These are phyloP conservation scores for Candida tetrigidarum DNA, from an alignment of 1,139 yeast species.

Conservation along the genomic window DNA sequence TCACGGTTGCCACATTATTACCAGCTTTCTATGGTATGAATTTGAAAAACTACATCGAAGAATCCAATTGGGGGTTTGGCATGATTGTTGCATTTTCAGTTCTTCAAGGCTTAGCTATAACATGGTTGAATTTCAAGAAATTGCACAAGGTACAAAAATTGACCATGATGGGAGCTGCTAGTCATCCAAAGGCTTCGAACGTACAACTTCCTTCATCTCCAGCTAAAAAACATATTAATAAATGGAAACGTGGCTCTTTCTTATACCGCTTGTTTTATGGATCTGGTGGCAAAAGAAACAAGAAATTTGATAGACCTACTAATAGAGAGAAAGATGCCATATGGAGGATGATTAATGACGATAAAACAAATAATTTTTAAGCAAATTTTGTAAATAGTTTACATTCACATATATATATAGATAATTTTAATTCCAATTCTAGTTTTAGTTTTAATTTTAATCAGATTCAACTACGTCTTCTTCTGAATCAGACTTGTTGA, in stretches of 20 bases:
- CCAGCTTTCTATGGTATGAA: conserved; percentile 95
- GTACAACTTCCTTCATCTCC: not conserved
- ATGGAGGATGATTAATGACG: conserved; percentile 78
- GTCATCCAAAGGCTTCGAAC: conserved; percentile 5
- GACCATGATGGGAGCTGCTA: conserved; percentile 56
- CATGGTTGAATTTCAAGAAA: conserved; percentile 49
- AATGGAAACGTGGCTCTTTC: conserved; percentile 19
- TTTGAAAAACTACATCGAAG: conserved; percentile 87
- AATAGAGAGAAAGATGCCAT: conserved; percentile 59
- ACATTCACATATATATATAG: conserved; percentile 1
- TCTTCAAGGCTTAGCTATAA: conserved; percentile 48
- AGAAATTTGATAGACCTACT: conserved; percentile 39
- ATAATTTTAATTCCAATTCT: too few relatives aligned
- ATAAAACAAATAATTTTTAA: conserved; percentile 35
- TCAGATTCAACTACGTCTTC: conserved; percentile 32
- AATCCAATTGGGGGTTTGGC: conserved; percentile 66
- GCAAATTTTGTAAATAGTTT: conserved; percentile 8
- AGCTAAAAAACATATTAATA: conserved; percentile 7
- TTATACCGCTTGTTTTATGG: conserved; percentile 32
- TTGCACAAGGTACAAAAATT: conserved; percentile 61
- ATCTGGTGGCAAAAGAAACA: conserved; percentile 23
- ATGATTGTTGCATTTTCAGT: conserved; percentile 56
- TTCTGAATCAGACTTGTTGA: conserved; percentile 35
- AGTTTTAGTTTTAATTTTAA: too few relatives aligned
- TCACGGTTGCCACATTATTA: conserved; percentile 67